phyloP scores from a whole-genome alignment of 768 basidiomycete genomes.

The Exidia glandulosa region DNA sequence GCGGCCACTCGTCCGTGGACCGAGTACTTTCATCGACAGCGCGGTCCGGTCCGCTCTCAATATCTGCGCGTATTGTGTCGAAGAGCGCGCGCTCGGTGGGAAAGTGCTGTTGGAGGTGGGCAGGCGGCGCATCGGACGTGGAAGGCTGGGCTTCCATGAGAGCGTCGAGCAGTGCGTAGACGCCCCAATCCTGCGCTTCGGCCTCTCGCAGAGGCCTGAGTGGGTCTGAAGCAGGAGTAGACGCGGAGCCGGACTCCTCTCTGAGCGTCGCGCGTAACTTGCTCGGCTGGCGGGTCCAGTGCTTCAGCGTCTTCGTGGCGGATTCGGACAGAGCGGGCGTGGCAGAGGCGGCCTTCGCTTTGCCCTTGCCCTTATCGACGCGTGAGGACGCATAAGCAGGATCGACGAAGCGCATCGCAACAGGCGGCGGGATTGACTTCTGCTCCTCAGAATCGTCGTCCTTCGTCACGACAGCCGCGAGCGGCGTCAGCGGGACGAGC shows the following conservation, averaged over 20 bases:
- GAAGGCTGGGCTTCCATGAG: not conserved
- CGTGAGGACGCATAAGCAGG: no score
- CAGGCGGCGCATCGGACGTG: not conserved
- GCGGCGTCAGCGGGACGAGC: constrained; percentile 1
- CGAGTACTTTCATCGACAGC: not conserved
- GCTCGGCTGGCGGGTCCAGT: not conserved
- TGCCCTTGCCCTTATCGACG: not conserved
- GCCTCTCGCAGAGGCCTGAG: not conserved
- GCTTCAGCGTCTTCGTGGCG: not conserved
- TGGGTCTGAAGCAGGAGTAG: no score
- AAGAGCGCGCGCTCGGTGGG: not conserved
- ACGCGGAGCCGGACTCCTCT: not conserved
- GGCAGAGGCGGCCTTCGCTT: no score
- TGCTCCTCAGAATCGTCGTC: not conserved
- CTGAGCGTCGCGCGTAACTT: not conserved
- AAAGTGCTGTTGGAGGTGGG: not conserved
- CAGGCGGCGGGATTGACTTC: not conserved
- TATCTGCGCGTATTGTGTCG: not conserved
- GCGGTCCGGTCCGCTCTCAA: not conserved
- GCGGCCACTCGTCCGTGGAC: not conserved
- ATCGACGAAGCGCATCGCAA: not conserved
- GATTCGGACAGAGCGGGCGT: not conserved
- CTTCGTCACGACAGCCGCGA: not conserved
- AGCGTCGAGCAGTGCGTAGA: not conserved
- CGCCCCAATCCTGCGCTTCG: not conserved